Evolutionary conservation across 2,329 filamentous ascomycete species (phyloP), one percentile per base, ranked within the genome.

Genomic region (Helicocarpus griseus): DNA sequence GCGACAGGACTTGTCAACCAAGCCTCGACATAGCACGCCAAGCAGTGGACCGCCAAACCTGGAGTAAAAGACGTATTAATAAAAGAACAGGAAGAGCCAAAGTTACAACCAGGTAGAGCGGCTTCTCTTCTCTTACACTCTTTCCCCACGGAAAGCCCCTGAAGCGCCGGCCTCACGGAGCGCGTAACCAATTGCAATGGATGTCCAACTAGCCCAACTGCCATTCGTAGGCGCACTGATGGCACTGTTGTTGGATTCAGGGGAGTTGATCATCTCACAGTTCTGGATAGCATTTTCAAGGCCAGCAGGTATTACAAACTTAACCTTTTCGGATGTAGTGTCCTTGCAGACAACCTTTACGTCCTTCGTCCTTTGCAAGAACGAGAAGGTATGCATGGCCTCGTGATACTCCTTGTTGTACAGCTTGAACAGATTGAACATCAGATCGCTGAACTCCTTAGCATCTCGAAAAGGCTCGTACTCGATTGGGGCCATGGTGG

Each of bases 261-360:
- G 47, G 14, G 36, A 50, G 44, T 47, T 35, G 46, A 50, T 43
- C 48, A 14, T 29, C 28, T 21, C 6, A n/a, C 2, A 39, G 21
- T 31, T 50, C 26, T 17, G 48, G 9, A 50, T 43, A 45, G 48
- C 48, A 21, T 29, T 21, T 36, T 39, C 22, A 28, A 49, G 51
- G 17, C 26, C 14, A 5, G 11, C 35, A 19, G 43, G 43, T 29
- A 19, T 40, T 33, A 24, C 17, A 43, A 52, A 39, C 17, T 17
- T 31, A 48, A 41, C 35, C 22, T 48, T 28, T 41, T 52, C 50
- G 8, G 17, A 26, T 40, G 50, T 52, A 14, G 35, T 48, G 36
- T 52, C 44, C 44, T 48, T 52, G 35, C 50, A 52, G 31, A 48
- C 44, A 22, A 52, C 33, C 41, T 52, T 26, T 44, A 52, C 41